Percentiles rank a stretch among this genome's conserved stretches.
phyloP scores from a whole-genome alignment of 1,284 basidiomycete genomes.

The Vanrija pseudolonga region DNA sequence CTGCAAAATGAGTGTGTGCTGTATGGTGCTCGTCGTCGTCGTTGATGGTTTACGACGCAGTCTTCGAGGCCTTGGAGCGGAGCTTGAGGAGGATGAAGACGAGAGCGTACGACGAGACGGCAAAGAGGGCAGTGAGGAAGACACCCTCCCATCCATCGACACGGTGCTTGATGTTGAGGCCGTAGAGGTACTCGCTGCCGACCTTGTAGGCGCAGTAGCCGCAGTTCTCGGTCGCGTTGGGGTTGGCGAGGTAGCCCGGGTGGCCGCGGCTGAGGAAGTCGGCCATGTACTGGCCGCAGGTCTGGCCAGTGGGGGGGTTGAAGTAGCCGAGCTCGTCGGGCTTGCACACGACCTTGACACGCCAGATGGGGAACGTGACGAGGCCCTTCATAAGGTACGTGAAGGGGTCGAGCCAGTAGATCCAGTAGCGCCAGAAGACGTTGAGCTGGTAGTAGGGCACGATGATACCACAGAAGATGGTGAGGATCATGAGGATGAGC shows the following conservation, averaged over 20 bases:
- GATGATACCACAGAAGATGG: conserved; percentile 11
- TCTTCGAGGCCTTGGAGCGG: neutral
- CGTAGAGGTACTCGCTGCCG: conserved; percentile 19
- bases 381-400: conserved; percentile 17
- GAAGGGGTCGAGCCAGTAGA: conserved; percentile 19
- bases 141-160: conserved; percentile 17
- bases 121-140: conserved; percentile 16
- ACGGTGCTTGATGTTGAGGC: conserved; percentile 18
- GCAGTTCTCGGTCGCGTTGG: conserved; percentile 14
- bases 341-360: conserved; percentile 19
- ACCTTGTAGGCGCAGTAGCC: conserved; percentile 18
- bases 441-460: conserved; percentile 5
- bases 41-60: neutral
- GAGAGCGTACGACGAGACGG: conserved; percentile 7
- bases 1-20: too few species aligned
- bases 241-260: conserved; percentile 6
- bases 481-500: conserved; percentile 4
- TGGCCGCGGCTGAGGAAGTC: neutral
- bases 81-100: conserved; percentile 13
- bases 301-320: conserved; percentile 24
- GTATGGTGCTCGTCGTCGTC: too few species aligned
- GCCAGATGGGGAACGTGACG: conserved; percentile 15
- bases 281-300: conserved; percentile 22
- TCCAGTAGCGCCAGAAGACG: conserved; percentile 4
- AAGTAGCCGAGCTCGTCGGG: conserved; percentile 22